A percentile compares a stretch with the other conserved stretches of the same genome.
phyloP scores from a whole-genome alignment of 371 early-diverging fungal species.

The Apophysomyces elegans region DNA sequence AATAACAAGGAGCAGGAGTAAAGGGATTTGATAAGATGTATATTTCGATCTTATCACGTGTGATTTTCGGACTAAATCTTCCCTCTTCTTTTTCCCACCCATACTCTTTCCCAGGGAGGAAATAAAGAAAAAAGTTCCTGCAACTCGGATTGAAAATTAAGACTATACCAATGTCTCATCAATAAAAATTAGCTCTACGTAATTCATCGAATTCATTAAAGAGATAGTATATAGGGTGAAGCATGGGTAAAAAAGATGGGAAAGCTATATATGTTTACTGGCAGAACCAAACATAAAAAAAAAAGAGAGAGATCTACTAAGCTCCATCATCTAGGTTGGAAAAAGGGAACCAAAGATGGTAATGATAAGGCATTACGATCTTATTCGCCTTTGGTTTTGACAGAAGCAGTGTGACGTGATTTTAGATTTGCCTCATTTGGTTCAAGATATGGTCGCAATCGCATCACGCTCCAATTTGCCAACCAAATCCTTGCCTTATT shows the following conservation, averaged over 20 bases:
- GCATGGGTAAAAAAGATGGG: no score
- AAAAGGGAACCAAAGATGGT: slow-evolving; percentile 23
- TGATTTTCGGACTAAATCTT: slow-evolving; percentile 22
- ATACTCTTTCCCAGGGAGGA: slow-evolving; percentile 31
- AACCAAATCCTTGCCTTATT: slow-evolving; percentile 10
- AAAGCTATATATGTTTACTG: background rate
- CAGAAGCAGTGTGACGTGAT: slow-evolving; percentile 3
- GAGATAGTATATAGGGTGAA: no score
- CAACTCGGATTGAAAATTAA: no score
- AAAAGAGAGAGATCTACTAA: background rate
- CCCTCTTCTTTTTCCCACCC: slow-evolving; percentile 16
- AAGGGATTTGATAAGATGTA: slow-evolving; percentile 42
- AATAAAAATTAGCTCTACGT: background rate
- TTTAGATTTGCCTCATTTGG: slow-evolving; percentile 13
- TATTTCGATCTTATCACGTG: slow-evolving; percentile 50
- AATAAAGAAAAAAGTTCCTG: no score
- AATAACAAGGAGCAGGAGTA: slow-evolving; percentile 26
- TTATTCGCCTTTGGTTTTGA: slow-evolving; percentile 30
- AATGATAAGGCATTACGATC: slow-evolving; percentile 29
- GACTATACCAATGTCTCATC: background rate
- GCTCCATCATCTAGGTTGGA: slow-evolving; percentile 12
- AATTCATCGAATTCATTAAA: no score
- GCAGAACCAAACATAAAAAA: background rate
- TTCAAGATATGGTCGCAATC: slow-evolving; percentile 2
- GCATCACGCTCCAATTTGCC: slow-evolving; percentile 8